Evolutionary conservation across 2,329 filamentous ascomycete species (phyloP).

Genomic region (Paraconiothyrium sp.): DNA sequence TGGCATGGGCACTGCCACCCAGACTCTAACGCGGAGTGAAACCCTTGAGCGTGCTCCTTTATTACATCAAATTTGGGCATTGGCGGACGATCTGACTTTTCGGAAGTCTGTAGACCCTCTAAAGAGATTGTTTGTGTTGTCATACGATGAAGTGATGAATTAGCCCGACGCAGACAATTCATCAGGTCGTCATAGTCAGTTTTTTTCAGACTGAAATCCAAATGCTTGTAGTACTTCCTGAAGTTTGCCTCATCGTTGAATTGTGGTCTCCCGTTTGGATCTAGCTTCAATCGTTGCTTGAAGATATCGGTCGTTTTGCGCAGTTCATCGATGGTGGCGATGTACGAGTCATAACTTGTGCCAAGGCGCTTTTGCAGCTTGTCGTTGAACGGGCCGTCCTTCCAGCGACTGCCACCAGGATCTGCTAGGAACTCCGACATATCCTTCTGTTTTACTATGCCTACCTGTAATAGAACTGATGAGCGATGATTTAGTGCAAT

Average conservation of each 20-base stretch:
- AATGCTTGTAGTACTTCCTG: slow-evolving; percentile 40
- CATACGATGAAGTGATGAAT: slow-evolving; percentile 32
- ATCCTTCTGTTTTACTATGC: slow-evolving; percentile 30
- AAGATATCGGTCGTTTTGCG: slow-evolving; percentile 21
- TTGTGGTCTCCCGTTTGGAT: slow-evolving; percentile 30
- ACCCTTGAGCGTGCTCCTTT: slow-evolving; percentile 30
- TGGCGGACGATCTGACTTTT: background rate
- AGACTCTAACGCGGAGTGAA: slow-evolving; percentile 27
- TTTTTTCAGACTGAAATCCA: slow-evolving; percentile 41
- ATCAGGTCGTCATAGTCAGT: slow-evolving; percentile 40
- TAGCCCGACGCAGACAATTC: slow-evolving; percentile 28
- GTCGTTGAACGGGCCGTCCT: slow-evolving; percentile 23
- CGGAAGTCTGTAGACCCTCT: slow-evolving; percentile 17
- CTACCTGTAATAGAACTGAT: background rate
- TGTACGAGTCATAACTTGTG: slow-evolving; percentile 25
- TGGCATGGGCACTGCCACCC: slow-evolving; percentile 38
- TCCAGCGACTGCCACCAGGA: slow-evolving; percentile 33
- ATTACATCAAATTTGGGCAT: slow-evolving; percentile 34
- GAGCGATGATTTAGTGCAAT: background rate
- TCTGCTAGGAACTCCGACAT: slow-evolving; percentile 31
- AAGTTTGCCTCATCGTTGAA: slow-evolving; percentile 33
- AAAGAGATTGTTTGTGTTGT: slow-evolving; percentile 34
- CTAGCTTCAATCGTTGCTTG: slow-evolving; percentile 28
- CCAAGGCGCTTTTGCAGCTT: slow-evolving; percentile 27
- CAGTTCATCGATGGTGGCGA: slow-evolving; percentile 26